A percentile compares a stretch with the other conserved stretches of the same genome.
phyloP scores from a whole-genome alignment of 192 early-diverging fungal species.

The Anaeromyces robustus region DNA sequence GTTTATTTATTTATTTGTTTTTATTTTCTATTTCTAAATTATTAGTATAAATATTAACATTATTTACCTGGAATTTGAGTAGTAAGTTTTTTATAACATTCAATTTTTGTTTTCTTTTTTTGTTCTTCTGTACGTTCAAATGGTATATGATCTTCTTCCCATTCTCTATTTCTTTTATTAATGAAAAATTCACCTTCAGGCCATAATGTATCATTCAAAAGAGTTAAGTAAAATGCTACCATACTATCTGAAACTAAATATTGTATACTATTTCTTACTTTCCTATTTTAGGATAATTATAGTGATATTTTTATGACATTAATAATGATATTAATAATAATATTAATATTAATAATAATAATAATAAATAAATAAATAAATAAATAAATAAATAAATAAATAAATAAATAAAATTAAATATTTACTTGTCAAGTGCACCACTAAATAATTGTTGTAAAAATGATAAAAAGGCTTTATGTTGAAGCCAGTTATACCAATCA shows the following conservation, averaged over 20 bases:
- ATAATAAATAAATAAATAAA: neutral
- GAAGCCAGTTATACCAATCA: constrained; percentile 84
- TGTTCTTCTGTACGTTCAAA: constrained; percentile 22
- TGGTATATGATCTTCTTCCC: neutral
- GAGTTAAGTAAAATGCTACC: constrained; percentile 20
- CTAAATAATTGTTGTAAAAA: constrained; percentile 76
- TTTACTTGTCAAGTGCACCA: constrained; percentile 65
- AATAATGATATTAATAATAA: too few species aligned
- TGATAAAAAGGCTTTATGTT: constrained; percentile 69
- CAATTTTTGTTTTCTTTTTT: constrained; percentile 15
- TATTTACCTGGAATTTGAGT: too few species aligned
- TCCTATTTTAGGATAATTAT: too few species aligned
- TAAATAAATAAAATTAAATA: constrained; percentile 10
- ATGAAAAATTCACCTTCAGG: constrained; percentile 21
- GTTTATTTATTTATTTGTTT: too few species aligned
- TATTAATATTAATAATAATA: too few species aligned
- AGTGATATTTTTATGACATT: too few species aligned
- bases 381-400: neutral
- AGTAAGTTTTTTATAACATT: too few species aligned
- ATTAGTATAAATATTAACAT: too few species aligned
- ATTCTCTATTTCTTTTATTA: neutral
- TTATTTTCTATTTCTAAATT: too few species aligned
- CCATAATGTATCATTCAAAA: constrained; percentile 31
- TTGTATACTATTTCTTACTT: too few species aligned
- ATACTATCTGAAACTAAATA: constrained; percentile 7